phyloP scores from a whole-genome alignment of 2,329 filamentous ascomycete genomes.

The Cercospora sp. region DNA sequence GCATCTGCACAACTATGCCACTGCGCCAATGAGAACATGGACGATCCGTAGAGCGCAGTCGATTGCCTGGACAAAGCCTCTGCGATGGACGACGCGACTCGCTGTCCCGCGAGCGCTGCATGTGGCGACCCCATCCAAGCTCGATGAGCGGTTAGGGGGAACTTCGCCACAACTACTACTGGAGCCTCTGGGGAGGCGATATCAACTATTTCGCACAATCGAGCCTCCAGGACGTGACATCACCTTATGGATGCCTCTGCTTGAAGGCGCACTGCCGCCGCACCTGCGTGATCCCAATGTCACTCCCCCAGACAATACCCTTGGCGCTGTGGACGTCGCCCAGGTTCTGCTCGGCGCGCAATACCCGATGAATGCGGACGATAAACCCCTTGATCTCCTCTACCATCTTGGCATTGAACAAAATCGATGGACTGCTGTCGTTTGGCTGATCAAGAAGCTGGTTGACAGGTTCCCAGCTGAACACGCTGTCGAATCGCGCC shows the following conservation, averaged over 20 bases:
- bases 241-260: constrained; percentile 20
- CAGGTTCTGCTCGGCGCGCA: constrained; percentile 33
- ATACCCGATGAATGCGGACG: background rate
- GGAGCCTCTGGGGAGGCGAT: constrained; percentile 2
- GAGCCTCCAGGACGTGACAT: constrained; percentile 5
- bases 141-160: background rate
- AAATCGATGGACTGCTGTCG: constrained; percentile 46
- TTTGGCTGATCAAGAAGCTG: constrained; percentile 50
- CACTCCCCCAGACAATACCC: constrained; percentile 11
- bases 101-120: background rate
- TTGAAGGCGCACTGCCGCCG: constrained; percentile 28
- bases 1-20: constrained; percentile 22
- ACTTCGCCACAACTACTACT: background rate
- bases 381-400: constrained; percentile 40
- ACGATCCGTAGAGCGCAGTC: constrained; percentile 10
- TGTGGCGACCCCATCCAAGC: background rate
- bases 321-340: constrained; percentile 28
- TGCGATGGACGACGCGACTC: background rate
- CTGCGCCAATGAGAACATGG: constrained; percentile 35
- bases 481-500: background rate
- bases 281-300: constrained; percentile 21
- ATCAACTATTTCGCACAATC: constrained; percentile 16
- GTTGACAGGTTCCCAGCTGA: constrained; percentile 36
- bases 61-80: constrained; percentile 2
- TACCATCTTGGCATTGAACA: constrained; percentile 43